These are phyloP conservation scores for Apiospora hydei DNA, from an alignment of 2,329 filamentous ascomycete species.

Conservation along the genomic window DNA sequence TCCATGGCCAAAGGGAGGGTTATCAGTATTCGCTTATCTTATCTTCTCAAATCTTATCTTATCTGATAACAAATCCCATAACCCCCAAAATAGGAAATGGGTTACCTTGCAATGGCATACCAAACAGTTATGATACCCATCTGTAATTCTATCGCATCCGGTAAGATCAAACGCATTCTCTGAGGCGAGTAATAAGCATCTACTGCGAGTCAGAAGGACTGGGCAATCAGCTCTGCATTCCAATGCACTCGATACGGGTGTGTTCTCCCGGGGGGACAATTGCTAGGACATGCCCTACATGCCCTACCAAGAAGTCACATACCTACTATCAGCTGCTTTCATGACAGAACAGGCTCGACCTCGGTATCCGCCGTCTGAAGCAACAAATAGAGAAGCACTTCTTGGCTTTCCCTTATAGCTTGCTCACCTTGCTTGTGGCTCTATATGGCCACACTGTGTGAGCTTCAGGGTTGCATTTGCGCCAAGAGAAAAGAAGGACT, in stretches of 20 bases:
- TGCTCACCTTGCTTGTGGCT: background rate
- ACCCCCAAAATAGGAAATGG: background rate
- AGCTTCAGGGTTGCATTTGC: background rate
- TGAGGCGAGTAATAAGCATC: background rate
- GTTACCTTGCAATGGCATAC: too few relatives aligned
- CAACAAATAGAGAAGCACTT: background rate
- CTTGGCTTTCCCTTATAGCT: background rate
- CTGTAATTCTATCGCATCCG: background rate
- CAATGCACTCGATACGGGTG: background rate
- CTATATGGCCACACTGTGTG: conserved; percentile 1
- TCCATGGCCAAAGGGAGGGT: too few relatives aligned
- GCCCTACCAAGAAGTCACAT: background rate
- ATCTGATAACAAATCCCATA: background rate
- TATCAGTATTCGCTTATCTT: background rate
- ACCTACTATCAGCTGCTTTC: background rate
- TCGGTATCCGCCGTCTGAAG: background rate
- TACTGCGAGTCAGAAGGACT: background rate
- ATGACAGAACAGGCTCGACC: background rate
- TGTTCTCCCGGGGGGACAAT: background rate
- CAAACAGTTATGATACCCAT: too few relatives aligned
- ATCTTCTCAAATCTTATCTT: background rate
- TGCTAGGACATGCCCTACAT: background rate
- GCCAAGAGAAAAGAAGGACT: background rate
- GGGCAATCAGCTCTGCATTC: background rate
- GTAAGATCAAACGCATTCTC: background rate